phyloP scores from a whole-genome alignment of 2,329 filamentous ascomycete species.

The Ciborinia camelliae region DNA sequence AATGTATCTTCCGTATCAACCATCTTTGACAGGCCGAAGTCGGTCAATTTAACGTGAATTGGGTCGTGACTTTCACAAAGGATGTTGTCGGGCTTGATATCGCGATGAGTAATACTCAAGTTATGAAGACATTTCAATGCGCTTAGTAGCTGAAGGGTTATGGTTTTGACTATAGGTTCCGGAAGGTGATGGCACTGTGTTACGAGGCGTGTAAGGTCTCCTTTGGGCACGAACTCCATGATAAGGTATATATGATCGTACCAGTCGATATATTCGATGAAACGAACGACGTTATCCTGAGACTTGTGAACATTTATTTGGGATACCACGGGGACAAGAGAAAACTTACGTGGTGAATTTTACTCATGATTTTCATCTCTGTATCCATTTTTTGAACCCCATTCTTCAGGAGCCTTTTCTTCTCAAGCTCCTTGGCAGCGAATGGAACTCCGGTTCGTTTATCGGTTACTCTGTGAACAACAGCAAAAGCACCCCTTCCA shows the following conservation, averaged over 20 bases:
- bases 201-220: conserved; percentile 78
- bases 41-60: conserved; percentile 83
- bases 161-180: conserved; percentile 66
- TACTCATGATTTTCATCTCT: conserved; percentile 94
- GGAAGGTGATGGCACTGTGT: conserved; percentile 56
- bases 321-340: not conserved
- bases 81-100: conserved; percentile 98
- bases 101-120: conserved; percentile 91
- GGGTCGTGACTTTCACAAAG: conserved; percentile 72
- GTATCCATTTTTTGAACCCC: conserved; percentile 84
- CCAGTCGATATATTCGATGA: conserved; percentile 83
- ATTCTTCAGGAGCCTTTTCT: conserved; percentile 89
- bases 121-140: conserved; percentile 83
- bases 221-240: conserved; percentile 86
- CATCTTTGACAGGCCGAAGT: conserved; percentile 95
- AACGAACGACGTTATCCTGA: conserved; percentile 74
- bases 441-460: conserved; percentile 80
- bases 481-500: conserved; percentile 92
- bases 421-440: conserved; percentile 93
- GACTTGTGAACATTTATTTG: not conserved
- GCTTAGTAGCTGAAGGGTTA: conserved; percentile 73
- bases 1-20: conserved; percentile 82
- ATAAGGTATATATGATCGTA: conserved; percentile 84
- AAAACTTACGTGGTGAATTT: conserved; percentile 70
- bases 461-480: conserved; percentile 84